These are phyloP conservation scores for Colletotrichum sublineola DNA, from an alignment of 2,329 filamentous ascomycete species.

Conservation along the genomic window DNA sequence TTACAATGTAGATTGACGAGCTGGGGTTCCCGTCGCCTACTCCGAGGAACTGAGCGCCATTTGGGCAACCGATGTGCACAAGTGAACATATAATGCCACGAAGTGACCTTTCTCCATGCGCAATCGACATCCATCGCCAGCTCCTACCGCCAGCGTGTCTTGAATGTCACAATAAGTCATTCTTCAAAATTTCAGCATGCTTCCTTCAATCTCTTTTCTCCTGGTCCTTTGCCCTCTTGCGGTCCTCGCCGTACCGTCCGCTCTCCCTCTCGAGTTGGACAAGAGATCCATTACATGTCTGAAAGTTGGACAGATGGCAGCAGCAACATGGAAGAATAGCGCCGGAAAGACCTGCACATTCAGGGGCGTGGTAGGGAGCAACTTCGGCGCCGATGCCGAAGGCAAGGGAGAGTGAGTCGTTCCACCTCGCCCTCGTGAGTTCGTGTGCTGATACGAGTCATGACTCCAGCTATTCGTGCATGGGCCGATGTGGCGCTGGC, in stretches of 20 bases:
- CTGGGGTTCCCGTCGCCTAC: constrained; percentile 8
- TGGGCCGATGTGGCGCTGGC: constrained; percentile 62
- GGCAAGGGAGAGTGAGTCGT: constrained; percentile 59
- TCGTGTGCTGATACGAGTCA: neutral
- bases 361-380: constrained; percentile 60
- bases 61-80: neutral
- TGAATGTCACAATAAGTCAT: neutral
- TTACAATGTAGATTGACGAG: constrained; percentile 19
- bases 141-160: neutral
- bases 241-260: constrained; percentile 37
- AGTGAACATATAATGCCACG: neutral
- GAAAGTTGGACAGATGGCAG: constrained; percentile 55
- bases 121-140: too few relatives aligned
- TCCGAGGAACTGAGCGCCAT: too few relatives aligned
- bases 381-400: constrained; percentile 58
- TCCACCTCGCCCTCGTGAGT: neutral
- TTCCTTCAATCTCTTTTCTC: constrained; percentile 33
- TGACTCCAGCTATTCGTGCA: constrained; percentile 59
- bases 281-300: constrained; percentile 55
- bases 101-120: neutral
- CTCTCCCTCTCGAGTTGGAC: constrained; percentile 24
- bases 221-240: constrained; percentile 33
- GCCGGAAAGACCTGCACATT: constrained; percentile 58
- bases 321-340: constrained; percentile 60
- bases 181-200: constrained; percentile 5